Evolutionary conservation across 805 yeast genomes (phyloP), one percentile per base, ranked within the genome.

Genomic region (Wickerhamiella spandovensis): DNA sequence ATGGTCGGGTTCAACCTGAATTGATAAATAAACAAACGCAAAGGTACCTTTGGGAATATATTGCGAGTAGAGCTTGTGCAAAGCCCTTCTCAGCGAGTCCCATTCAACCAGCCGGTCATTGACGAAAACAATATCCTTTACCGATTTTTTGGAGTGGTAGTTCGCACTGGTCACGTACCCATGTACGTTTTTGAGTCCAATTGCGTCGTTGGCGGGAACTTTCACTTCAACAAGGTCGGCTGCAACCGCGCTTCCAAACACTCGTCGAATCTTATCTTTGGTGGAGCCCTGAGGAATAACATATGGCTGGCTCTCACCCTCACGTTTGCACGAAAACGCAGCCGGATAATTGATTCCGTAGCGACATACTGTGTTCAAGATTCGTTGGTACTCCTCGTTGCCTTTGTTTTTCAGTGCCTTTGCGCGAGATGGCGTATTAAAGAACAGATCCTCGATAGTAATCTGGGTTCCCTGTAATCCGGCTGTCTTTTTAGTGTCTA

Each of bases 381-480:
- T 83, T 55, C 77, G 79, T 10, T 77, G 63, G 60, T 79, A 83
- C 60, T 92, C 97, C 13, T 88, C 96, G 54, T 72, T 47, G 50
- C 73, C 72, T 25, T 44, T 44, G 15, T 49, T 23, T 10, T 46
- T 46, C 46, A 89, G 66, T 0, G 95, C 76, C 50, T 81, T 69
- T 28, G 82, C 66, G 46, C 98, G 72, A 0, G 95, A 77, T 0
- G 95, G 92, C 25, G 83, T 77, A 61, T 90, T 92, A 68, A 81
- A 92, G 60, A 92, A 92, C 50, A 92, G 68, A 63, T 92, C 95
- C 63, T 88, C 95, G 6, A 88, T 95, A 0, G 75, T 64, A 25
- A 92, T 76, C 53, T 81, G 86, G 0, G 98, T 92, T 0, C 98
- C 98, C 45, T 72, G 75, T 53, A 76, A 81, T 0, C 97, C 97